Evolutionary conservation across 2,329 filamentous ascomycete species (phyloP).

Genomic region (Colletotrichum spinosum): DNA sequence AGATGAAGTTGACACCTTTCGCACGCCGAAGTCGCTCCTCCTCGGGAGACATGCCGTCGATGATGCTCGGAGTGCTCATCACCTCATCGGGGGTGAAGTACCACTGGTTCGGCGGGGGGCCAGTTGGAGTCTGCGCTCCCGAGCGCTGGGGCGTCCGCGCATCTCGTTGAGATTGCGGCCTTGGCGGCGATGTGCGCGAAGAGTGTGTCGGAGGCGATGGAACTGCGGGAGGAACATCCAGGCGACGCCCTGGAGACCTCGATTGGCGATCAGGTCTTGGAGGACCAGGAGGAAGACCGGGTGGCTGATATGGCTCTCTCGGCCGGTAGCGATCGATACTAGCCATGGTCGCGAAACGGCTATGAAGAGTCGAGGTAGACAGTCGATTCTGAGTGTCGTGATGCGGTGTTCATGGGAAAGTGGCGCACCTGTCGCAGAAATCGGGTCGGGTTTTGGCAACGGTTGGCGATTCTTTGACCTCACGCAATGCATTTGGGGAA

Average conservation of each 20-base stretch:
- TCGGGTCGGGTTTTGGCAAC: conserved; percentile 14
- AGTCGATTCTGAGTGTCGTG: not conserved
- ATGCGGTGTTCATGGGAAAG: conserved; percentile 28
- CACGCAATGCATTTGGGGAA: conserved; percentile 21
- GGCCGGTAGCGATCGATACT: conserved; percentile 71
- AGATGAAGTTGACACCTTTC: conserved; percentile 97
- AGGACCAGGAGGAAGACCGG: conserved; percentile 54
- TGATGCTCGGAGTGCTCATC: conserved; percentile 82
- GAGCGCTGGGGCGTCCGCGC: conserved; percentile 54
- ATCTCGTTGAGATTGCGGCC: conserved; percentile 56
- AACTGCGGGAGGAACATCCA: conserved; percentile 70
- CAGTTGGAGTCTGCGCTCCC: conserved; percentile 34
- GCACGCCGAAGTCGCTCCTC: conserved; percentile 85
- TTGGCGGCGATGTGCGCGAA: conserved; percentile 66
- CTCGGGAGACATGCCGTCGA: conserved; percentile 81
- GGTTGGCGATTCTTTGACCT: conserved; percentile 10
- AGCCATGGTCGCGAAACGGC: conserved; percentile 57
- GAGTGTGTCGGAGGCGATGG: conserved; percentile 70
- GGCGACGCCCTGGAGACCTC: conserved; percentile 62
- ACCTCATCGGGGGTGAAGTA: conserved; percentile 88
- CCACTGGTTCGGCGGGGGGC: conserved; percentile 76
- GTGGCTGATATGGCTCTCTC: conserved; percentile 69
- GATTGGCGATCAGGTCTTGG: conserved; percentile 56
- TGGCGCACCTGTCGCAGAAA: conserved; percentile 24
- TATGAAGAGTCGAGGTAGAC: conserved; percentile 3